Evolutionary conservation across 164 flowering plant species (phyloP).

Genomic region (Macadamia integrifolia): DNA sequence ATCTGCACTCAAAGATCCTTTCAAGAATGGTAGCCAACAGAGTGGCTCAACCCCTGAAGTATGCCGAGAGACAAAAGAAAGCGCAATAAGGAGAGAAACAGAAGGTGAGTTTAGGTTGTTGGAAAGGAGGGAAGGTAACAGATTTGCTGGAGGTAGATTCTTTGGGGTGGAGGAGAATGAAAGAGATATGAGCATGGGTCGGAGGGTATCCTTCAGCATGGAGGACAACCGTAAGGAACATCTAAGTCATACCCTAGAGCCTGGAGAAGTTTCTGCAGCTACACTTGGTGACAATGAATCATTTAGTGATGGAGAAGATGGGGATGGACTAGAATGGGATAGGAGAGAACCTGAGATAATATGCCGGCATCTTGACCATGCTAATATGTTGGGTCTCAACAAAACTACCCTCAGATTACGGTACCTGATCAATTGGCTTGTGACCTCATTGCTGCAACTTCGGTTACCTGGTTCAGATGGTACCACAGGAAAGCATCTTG

Average conservation of each 20-base stretch:
- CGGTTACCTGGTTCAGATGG: conserved; percentile 39
- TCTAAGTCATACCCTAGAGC: conserved; percentile 40
- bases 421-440: conserved; percentile 72
- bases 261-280: conserved; percentile 52
- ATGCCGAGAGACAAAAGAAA: conserved; percentile 51
- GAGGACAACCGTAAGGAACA: conserved; percentile 52
- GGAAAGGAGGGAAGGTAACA: conserved; percentile 66
- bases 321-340: conserved; percentile 40
- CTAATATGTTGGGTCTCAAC: conserved; percentile 61
- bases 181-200: conserved; percentile 47
- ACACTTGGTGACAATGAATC: conserved; percentile 55
- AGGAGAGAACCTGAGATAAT: conserved; percentile 52
- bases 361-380: conserved; percentile 64
- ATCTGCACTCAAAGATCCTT: conserved; percentile 15
- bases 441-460: conserved; percentile 61
- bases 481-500: conserved; percentile 28
- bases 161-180: conserved; percentile 72
- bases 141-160: conserved; percentile 57
- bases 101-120: conserved; percentile 92
- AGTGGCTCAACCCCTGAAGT: conserved; percentile 41
- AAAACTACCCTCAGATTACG: conserved; percentile 58
- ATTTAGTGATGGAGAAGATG: conserved; percentile 44
- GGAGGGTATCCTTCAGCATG: conserved; percentile 74
- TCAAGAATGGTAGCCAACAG: conserved; percentile 14
- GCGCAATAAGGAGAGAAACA: conserved; percentile 94